Percentiles rank a stretch among this genome's conserved stretches.
Conservation (phyloP, 306 rosid species). For the Bauhinia variegata region DNA sequence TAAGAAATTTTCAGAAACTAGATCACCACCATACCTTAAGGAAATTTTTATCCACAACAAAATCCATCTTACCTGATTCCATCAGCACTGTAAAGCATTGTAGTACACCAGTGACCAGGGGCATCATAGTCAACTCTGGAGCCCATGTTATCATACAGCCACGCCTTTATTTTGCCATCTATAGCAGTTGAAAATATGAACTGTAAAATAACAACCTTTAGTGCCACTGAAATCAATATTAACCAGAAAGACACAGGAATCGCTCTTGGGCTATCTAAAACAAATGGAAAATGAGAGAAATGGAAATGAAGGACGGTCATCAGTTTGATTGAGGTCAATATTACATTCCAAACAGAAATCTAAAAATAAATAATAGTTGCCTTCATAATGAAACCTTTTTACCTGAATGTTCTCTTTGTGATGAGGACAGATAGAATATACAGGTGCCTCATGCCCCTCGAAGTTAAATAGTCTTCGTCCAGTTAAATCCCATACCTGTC, state of each 20-base stretch:
- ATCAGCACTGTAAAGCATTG: constrained; percentile 83
- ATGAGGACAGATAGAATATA: constrained; percentile 90
- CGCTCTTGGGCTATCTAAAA: background rate
- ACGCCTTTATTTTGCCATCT: constrained; percentile 93
- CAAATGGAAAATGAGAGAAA: constrained; percentile 4
- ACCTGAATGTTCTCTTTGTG: constrained; percentile 90
- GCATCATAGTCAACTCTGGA: constrained; percentile 90
- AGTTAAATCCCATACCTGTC: constrained; percentile 80
- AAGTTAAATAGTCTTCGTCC: constrained; percentile 70
- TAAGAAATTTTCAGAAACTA: constrained; percentile 5
- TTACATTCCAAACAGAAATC: background rate
- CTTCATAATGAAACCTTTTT: constrained; percentile 15
- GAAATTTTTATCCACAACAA: constrained; percentile 9
- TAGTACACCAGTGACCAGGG: constrained; percentile 86
- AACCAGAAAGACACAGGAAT: constrained; percentile 44
- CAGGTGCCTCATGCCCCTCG: constrained; percentile 88
- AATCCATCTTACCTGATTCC: constrained; percentile 70
- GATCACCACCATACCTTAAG: constrained; percentile 14
- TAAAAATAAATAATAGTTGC: constrained; percentile 5
- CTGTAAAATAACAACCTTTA: constrained; percentile 56
- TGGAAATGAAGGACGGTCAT: background rate
- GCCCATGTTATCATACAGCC: constrained; percentile 83
- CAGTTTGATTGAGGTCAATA: too few relatives aligned
- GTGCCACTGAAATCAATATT: constrained; percentile 41
- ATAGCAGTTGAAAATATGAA: constrained; percentile 83